Evolutionary conservation across 345 rosid genomes (phyloP).

Genomic region (Mangifera indica): DNA sequence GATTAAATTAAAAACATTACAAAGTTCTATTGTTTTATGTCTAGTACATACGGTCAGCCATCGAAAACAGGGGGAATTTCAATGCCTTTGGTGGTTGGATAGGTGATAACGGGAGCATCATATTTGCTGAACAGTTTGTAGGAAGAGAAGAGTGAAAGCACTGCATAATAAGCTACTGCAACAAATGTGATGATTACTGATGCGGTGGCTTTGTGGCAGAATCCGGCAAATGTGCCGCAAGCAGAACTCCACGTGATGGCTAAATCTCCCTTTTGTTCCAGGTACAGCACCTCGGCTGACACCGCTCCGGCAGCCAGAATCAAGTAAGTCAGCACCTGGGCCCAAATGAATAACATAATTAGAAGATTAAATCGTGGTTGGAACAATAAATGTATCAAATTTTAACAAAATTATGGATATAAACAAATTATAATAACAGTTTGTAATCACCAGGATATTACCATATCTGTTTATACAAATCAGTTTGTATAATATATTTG

Average conservation of each 20-base stretch:
- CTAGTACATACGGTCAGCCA: slow-evolving; percentile 11
- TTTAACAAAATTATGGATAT: too few species aligned
- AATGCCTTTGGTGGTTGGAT: slow-evolving; percentile 31
- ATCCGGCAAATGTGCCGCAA: slow-evolving; percentile 56
- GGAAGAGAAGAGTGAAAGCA: slow-evolving; percentile 71
- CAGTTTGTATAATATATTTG: too few species aligned
- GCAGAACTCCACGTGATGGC: slow-evolving; percentile 76
- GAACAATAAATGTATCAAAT: too few species aligned
- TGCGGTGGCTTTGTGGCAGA: slow-evolving; percentile 66
- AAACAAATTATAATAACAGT: too few species aligned
- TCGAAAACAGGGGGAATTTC: slow-evolving; percentile 39
- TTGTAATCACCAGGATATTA: too few species aligned
- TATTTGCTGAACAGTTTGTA: slow-evolving; percentile 76
- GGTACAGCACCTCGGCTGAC: slow-evolving; percentile 66
- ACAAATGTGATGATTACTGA: slow-evolving; percentile 63
- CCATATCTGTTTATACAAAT: too few species aligned
- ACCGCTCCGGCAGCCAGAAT: slow-evolving; percentile 71
- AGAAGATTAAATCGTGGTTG: neutral
- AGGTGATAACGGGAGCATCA: slow-evolving; percentile 54
- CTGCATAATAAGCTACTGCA: slow-evolving; percentile 41
- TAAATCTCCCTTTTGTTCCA: slow-evolving; percentile 64
- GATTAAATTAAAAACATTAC: neutral
- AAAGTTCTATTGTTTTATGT: neutral
- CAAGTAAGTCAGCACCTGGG: slow-evolving; percentile 64
- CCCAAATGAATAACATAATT: neutral